Evolutionary conservation across 2,329 filamentous ascomycete species (phyloP).

Genomic region (Aspergillus fructus): DNA sequence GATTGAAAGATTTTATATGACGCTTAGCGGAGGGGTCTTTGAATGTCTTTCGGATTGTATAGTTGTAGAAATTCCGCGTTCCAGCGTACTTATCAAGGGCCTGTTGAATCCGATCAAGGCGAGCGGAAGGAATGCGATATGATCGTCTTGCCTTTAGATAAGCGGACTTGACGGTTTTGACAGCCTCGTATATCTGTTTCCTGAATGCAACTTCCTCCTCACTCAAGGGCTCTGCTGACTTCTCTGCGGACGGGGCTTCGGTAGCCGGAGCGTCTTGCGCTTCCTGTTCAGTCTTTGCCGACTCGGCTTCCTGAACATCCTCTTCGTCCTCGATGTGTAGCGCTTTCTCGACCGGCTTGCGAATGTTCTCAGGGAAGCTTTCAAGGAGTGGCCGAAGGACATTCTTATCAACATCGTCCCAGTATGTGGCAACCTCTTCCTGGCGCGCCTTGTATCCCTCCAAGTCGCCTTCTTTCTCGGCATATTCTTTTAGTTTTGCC

Average conservation of each 20-base stretch:
- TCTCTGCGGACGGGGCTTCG: not conserved
- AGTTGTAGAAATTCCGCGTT: conserved; percentile 94
- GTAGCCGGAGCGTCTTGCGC: not conserved
- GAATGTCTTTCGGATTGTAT: conserved; percentile 84
- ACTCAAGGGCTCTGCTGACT: conserved; percentile 13
- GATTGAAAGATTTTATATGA: conserved; percentile 87
- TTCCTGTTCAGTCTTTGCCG: not conserved
- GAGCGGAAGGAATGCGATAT: conserved; percentile 74
- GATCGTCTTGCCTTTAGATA: conserved; percentile 79
- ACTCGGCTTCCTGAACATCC: conserved; percentile 3
- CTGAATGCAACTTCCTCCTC: conserved; percentile 23
- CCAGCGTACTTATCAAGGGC: conserved; percentile 75
- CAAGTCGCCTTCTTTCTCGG: conserved; percentile 69
- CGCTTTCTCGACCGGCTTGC: conserved; percentile 41
- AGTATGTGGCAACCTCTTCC: conserved; percentile 76
- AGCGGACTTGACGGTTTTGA: conserved; percentile 74
- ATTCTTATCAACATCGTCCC: conserved; percentile 77
- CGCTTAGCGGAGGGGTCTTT: conserved; percentile 82
- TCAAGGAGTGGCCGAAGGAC: conserved; percentile 69
- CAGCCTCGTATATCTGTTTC: conserved; percentile 60
- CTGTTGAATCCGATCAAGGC: conserved; percentile 72
- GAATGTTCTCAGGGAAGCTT: conserved; percentile 41
- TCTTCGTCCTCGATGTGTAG: conserved; percentile 37
- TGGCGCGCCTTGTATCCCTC: conserved; percentile 69
- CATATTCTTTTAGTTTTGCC: conserved; percentile 75